Conservation (phyloP, 2,329 filamentous ascomycete species). For the Orbilia ellipsospora region DNA sequence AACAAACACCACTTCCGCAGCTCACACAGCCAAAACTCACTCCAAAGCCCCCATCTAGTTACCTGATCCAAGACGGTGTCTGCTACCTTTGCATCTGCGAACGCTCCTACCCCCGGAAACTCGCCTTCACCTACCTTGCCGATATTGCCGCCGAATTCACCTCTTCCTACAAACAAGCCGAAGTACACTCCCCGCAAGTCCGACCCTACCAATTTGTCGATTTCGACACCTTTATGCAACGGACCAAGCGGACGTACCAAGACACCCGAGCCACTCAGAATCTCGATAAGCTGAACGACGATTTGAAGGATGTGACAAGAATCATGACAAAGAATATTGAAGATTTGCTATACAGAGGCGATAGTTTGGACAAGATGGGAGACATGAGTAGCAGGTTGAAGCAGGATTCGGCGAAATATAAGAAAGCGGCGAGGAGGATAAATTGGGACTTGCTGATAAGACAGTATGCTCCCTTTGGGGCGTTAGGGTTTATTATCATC, state of each 20-base stretch:
- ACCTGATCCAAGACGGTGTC: constrained; percentile 83
- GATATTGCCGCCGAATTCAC: constrained; percentile 92
- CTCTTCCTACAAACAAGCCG: constrained; percentile 78
- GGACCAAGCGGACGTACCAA: constrained; percentile 92
- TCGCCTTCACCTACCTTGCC: constrained; percentile 96
- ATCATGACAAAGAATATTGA: constrained; percentile 99
- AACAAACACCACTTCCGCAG: neutral
- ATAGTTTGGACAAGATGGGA: constrained; percentile 95
- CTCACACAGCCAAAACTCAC: constrained; percentile 33
- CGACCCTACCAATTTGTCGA: constrained; percentile 97
- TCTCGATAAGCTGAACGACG: constrained; percentile 93
- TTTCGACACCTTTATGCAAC: constrained; percentile 95
- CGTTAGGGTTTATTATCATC: constrained; percentile 81
- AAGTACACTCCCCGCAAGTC: constrained; percentile 78
- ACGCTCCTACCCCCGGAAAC: constrained; percentile 92
- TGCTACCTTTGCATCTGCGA: constrained; percentile 96
- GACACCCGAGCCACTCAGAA: constrained; percentile 91
- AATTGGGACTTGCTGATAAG: constrained; percentile 98
- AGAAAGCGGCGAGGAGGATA: constrained; percentile 89
- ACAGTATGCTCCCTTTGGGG: constrained; percentile 93
- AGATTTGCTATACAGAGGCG: constrained; percentile 92
- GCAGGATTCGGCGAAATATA: constrained; percentile 95
- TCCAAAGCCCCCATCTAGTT: constrained; percentile 67
- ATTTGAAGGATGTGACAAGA: constrained; percentile 96
- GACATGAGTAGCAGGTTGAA: constrained; percentile 87